Evolutionary conservation across 257 asterid genomes (phyloP).

Genomic region (Przewalskia tangutica): DNA sequence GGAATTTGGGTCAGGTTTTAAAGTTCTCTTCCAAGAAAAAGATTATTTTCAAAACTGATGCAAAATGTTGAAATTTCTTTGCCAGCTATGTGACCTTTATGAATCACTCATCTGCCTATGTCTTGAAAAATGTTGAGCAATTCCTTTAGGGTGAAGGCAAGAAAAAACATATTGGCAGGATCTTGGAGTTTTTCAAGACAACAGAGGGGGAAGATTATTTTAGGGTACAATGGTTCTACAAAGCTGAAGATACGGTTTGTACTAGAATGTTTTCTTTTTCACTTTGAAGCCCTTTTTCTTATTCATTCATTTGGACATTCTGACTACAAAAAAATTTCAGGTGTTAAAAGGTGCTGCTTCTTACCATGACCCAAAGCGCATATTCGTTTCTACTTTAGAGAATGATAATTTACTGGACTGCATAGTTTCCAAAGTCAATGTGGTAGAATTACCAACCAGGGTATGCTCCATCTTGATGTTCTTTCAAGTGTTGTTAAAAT

Average conservation of each 20-base stretch:
- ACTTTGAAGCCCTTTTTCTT: neutral
- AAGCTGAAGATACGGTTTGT: slow-evolving; percentile 89
- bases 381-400: slow-evolving; percentile 63
- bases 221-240: slow-evolving; percentile 89
- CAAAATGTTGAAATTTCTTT: slow-evolving; percentile 17
- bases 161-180: slow-evolving; percentile 60
- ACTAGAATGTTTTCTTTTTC: neutral
- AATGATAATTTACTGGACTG: slow-evolving; percentile 80
- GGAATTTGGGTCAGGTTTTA: slow-evolving; percentile 1
- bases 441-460: slow-evolving; percentile 34
- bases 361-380: slow-evolving; percentile 59
- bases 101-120: slow-evolving; percentile 48
- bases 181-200: slow-evolving; percentile 79
- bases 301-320: neutral
- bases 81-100: slow-evolving; percentile 26
- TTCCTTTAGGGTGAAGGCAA: slow-evolving; percentile 85
- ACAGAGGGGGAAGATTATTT: slow-evolving; percentile 66
- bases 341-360: slow-evolving; percentile 57
- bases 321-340: slow-evolving; percentile 24
- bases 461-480: slow-evolving; percentile 30
- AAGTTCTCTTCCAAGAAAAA: neutral
- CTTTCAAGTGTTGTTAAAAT: neutral
- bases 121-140: slow-evolving; percentile 50
- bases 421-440: slow-evolving; percentile 63
- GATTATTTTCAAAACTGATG: slow-evolving; percentile 6